Conservation (phyloP, 495 filamentous ascomycete species). For the Penicillium daleae region DNA sequence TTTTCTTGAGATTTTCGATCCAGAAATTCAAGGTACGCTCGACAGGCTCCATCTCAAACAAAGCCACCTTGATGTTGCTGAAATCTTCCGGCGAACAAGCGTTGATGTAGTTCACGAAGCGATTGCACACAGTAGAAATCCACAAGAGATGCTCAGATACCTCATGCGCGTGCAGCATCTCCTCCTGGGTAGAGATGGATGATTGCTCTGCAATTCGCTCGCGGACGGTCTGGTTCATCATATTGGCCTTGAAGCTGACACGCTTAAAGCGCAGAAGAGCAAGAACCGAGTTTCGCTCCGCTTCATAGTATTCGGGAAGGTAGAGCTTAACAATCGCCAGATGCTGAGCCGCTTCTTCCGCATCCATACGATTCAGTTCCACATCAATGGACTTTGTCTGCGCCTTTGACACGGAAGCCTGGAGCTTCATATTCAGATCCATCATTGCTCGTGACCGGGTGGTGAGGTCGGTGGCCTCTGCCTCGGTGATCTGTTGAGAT, state of each 20-base stretch:
- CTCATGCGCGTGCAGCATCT: slow-evolving; percentile 75
- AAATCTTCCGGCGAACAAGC: slow-evolving; percentile 79
- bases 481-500: slow-evolving; percentile 88
- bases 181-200: slow-evolving; percentile 65
- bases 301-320: slow-evolving; percentile 82
- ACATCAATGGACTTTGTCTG: slow-evolving; percentile 93
- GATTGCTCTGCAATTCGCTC: slow-evolving; percentile 66
- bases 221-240: slow-evolving; percentile 79
- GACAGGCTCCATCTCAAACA: slow-evolving; percentile 91
- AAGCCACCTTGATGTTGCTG: slow-evolving; percentile 68
- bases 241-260: slow-evolving; percentile 82
- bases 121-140: slow-evolving; percentile 79
- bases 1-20: slow-evolving; percentile 79
- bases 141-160: slow-evolving; percentile 83
- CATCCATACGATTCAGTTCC: slow-evolving; percentile 84
- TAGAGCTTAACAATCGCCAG: slow-evolving; percentile 85
- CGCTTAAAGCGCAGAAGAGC: slow-evolving; percentile 86
- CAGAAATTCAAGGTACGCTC: slow-evolving; percentile 87
- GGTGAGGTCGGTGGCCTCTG: slow-evolving; percentile 84
- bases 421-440: slow-evolving; percentile 93
- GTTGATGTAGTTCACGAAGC: slow-evolving; percentile 78
- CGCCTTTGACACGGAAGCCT: slow-evolving; percentile 83
- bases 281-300: slow-evolving; percentile 79
- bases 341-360: slow-evolving; percentile 87
- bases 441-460: slow-evolving; percentile 89